Evolutionary conservation across 2,329 filamentous ascomycete genomes (phyloP).

Genomic region (Herpotrichia juniperi): DNA sequence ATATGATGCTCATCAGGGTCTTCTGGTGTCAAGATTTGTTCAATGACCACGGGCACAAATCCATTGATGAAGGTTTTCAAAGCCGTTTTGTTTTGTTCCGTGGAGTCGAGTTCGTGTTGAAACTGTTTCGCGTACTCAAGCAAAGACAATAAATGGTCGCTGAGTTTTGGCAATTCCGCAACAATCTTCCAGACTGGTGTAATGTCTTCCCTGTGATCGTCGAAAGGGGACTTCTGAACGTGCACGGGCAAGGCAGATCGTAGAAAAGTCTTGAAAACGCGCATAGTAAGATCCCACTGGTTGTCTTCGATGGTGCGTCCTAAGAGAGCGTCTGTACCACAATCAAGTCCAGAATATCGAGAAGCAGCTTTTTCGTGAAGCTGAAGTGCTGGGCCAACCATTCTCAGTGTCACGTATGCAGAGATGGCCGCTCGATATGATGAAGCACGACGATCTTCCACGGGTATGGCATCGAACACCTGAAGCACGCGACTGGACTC

Average conservation of each 20-base stretch:
- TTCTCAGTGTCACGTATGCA: slow-evolving; percentile 51
- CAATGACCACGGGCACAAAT: slow-evolving; percentile 36
- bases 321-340: slow-evolving; percentile 39
- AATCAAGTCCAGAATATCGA: slow-evolving; percentile 10
- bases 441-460: slow-evolving; percentile 42
- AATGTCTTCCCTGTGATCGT: slow-evolving; percentile 6
- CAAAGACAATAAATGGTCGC: slow-evolving; percentile 32
- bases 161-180: slow-evolving; percentile 28
- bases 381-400: slow-evolving; percentile 44
- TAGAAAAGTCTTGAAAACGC: slow-evolving; percentile 30
- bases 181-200: slow-evolving; percentile 31
- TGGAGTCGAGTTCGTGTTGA: slow-evolving; percentile 27
- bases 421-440: slow-evolving; percentile 54
- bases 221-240: slow-evolving; percentile 7
- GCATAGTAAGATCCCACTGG: slow-evolving; percentile 44
- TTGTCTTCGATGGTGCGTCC: slow-evolving; percentile 34
- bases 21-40: slow-evolving; percentile 23
- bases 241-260: neutral
- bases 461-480: slow-evolving; percentile 54
- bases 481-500: slow-evolving; percentile 51
- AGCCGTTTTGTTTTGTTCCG: slow-evolving; percentile 14
- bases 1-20: slow-evolving; percentile 33
- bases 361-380: slow-evolving; percentile 50
- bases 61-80: slow-evolving; percentile 30
- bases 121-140: slow-evolving; percentile 31